A percentile compares a stretch with the other conserved stretches of the same genome.
Conservation (phyloP, 169 alveolate genomes). For the Eimeria maxima region DNA sequence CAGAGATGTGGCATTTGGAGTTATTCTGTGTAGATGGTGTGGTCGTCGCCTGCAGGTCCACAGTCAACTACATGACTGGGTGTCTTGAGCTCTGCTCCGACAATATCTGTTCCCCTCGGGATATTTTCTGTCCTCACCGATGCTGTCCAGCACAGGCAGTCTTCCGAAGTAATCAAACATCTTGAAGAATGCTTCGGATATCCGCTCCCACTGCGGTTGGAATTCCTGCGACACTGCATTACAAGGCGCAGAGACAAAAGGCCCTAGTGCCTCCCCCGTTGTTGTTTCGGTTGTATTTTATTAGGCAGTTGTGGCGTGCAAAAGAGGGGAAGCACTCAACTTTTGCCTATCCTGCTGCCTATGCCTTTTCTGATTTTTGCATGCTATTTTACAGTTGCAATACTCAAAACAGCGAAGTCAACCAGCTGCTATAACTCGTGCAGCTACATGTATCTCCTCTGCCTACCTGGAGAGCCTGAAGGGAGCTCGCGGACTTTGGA, state of each 20-base stretch:
- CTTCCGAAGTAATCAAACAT: conserved; percentile 68
- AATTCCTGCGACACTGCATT: background rate
- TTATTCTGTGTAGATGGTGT: background rate
- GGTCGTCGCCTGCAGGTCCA: background rate
- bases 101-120: background rate
- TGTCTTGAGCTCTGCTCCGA: background rate
- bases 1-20: background rate
- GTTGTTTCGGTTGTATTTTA: background rate
- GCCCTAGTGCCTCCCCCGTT: background rate
- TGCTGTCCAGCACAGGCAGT: conserved; percentile 47
- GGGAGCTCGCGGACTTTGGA: conserved; percentile 42
- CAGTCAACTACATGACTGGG: background rate
- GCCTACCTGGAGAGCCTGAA: conserved; percentile 43
- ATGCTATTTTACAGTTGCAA: no score
- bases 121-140: background rate
- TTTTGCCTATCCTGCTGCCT: background rate
- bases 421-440: background rate
- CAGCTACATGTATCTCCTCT: background rate
- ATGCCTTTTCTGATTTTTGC: no score
- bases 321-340: background rate
- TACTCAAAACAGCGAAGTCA: no score
- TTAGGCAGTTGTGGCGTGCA: background rate
- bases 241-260: background rate
- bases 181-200: conserved; percentile 25
- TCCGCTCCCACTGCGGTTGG: conserved; percentile 52